Conservation (phyloP, 2,329 filamentous ascomycete species). For the Chaetomiaceae sp. region DNA sequence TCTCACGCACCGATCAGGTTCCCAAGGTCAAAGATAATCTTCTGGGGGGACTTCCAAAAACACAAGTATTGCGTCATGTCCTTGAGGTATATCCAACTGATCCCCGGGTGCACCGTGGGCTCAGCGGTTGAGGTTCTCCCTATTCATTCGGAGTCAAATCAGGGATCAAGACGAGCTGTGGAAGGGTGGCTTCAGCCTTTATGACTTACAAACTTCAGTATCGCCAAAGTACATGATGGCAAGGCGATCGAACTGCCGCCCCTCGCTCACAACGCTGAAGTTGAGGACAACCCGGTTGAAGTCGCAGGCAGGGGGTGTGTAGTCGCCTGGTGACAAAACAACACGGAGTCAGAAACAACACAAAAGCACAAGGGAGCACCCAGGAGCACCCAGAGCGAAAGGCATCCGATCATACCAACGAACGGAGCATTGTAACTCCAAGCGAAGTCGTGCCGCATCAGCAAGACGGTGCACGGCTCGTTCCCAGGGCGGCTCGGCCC, state of each 20-base stretch:
- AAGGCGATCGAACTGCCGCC: constrained; percentile 70
- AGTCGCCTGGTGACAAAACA: constrained; percentile 42
- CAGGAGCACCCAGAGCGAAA: neutral
- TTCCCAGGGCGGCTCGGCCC: constrained; percentile 27
- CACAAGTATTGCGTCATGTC: constrained; percentile 68
- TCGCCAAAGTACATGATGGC: constrained; percentile 71
- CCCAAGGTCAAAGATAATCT: constrained; percentile 71
- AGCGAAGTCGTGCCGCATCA: constrained; percentile 67
- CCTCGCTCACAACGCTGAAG: constrained; percentile 64
- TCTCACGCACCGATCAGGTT: constrained; percentile 55
- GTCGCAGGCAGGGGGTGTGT: constrained; percentile 58
- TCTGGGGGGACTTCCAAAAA: constrained; percentile 64
- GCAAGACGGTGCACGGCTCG: constrained; percentile 44
- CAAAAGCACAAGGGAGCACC: neutral
- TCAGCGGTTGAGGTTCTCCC: constrained; percentile 72
- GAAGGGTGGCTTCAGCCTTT: neutral
- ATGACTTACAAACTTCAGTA: constrained; percentile 62
- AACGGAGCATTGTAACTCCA: constrained; percentile 69
- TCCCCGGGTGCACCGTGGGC: constrained; percentile 58
- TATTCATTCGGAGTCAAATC: neutral
- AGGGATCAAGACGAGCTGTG: neutral
- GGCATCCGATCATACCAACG: constrained; percentile 44
- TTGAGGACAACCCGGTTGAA: constrained; percentile 74
- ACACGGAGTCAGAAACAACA: neutral
- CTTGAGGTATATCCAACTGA: constrained; percentile 70